Conservation (phyloP, 2,329 filamentous ascomycete genomes). For the Ascosphaera acerosa region DNA sequence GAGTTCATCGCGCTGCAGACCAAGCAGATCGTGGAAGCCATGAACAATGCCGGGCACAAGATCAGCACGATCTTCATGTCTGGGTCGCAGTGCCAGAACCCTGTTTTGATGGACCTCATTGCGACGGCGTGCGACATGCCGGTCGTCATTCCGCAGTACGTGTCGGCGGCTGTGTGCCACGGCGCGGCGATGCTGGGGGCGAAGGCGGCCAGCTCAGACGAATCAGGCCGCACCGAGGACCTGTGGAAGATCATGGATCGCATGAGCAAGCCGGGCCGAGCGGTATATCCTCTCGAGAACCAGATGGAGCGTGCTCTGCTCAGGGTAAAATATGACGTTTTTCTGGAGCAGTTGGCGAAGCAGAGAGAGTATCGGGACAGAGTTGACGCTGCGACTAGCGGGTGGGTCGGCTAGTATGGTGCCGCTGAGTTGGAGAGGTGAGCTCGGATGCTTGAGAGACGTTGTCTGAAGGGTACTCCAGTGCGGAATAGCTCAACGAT, state of each 20-base stretch:
- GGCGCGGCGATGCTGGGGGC: slow-evolving; percentile 97
- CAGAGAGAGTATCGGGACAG: slow-evolving; percentile 61
- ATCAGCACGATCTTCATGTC: slow-evolving; percentile 97
- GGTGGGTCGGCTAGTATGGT: too few relatives aligned
- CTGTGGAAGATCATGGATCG: slow-evolving; percentile 95
- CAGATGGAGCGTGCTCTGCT: slow-evolving; percentile 52
- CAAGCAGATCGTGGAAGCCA: slow-evolving; percentile 75
- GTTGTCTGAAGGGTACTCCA: too few relatives aligned
- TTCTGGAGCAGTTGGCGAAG: slow-evolving; percentile 68
- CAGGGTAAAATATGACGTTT: slow-evolving; percentile 81
- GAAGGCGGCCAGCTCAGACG: slow-evolving; percentile 72
- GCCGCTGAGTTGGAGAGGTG: too few relatives aligned
- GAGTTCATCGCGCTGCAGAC: slow-evolving; percentile 98
- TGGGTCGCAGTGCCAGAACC: slow-evolving; percentile 90
- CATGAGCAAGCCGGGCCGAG: slow-evolving; percentile 79
- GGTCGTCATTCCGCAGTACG: slow-evolving; percentile 77
- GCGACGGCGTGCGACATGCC: slow-evolving; percentile 80
- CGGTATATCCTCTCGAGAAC: slow-evolving; percentile 51
- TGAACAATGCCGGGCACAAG: slow-evolving; percentile 73
- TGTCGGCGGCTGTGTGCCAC: slow-evolving; percentile 86
- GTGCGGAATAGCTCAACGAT: too few relatives aligned
- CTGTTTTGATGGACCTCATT: slow-evolving; percentile 71
- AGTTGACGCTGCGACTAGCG: slow-evolving; percentile 37
- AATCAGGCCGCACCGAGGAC: slow-evolving; percentile 53
- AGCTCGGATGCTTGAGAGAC: too few relatives aligned